Percentiles rank a stretch among this genome's conserved stretches.
Evolutionary conservation across 1,284 basidiomycete species (phyloP).

Genomic region (Marasmius sp.): DNA sequence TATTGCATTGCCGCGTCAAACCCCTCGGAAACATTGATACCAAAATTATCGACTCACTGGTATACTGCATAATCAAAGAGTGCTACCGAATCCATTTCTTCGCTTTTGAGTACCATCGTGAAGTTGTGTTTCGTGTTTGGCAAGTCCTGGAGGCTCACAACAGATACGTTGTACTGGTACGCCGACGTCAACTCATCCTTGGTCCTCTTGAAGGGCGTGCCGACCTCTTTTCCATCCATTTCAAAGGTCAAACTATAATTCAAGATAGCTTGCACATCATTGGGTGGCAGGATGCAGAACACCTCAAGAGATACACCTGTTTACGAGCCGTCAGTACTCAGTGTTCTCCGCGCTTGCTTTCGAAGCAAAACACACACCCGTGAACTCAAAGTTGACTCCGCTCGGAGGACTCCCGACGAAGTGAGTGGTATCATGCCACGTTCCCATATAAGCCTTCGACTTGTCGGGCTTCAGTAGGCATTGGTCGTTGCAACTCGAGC

Average conservation of each 20-base stretch:
- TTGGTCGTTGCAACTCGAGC: neutral
- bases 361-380: neutral
- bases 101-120: neutral
- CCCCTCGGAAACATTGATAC: no score
- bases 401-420: neutral
- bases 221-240: neutral
- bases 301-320: neutral
- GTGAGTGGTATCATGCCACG: conserved; percentile 2
- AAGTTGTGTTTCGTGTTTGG: neutral
- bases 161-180: neutral
- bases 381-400: neutral
- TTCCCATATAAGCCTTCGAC: neutral
- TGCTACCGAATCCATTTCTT: neutral
- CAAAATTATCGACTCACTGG: neutral
- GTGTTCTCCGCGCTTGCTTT: neutral
- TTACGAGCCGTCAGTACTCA: neutral
- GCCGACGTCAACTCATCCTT: neutral
- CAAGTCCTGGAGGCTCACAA: neutral
- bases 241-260: neutral
- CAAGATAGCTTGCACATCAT: neutral
- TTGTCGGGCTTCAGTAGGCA: neutral
- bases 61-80: neutral
- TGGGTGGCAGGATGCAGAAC: neutral
- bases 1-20: no score
- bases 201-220: neutral